Base-by-base conservation (phyloP, 371 early-diverging fungal genomes). In the Mortierella sp. region DNA sequence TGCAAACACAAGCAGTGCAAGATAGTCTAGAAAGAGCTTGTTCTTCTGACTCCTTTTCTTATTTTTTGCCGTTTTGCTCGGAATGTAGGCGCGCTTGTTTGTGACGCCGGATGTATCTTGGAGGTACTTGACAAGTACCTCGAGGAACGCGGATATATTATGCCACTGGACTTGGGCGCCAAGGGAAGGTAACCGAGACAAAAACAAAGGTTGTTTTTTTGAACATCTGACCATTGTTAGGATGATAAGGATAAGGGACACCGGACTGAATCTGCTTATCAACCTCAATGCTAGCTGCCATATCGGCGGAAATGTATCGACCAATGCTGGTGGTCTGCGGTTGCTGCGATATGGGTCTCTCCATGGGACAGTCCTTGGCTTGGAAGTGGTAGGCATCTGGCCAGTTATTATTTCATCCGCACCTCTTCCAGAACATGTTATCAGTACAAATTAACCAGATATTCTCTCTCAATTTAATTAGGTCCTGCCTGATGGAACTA, bases 261-360 rank as follows among this genome's bases (percentile, higher is more conserved):
- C 45, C 5, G n/a, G 44, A 64, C n/a, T 43, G 14, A 39, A 39
- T 53, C n/a, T 26, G n/a, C 48, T 26, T 37, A 34, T 67, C 53
- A 29, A 40, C 41, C 24, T 9, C 34, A 19, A 41, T 31, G 26
- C 76, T 66, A 79, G 88, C 29, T 96, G 96, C 85, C 94, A 93
- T 45, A 95, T 99, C 68, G 99, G 99, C 55, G 99, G 99, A 22
- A 99, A 98, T 77, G 94, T 98, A 2, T 92, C 97, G 10, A 97
- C 98, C 4, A 98, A 99, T 82, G 99, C 99, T 0, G 99, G 99
- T 31, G 99, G 99, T 1, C 89, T 99, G 63, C 88, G 98, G 26
- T 89, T 96, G 41, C 88, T 99, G 83, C 91, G 96, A 13, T 98
- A 97, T 85, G 99, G 99, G 45, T 92, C 93, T 16, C 86, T 98